Percentiles rank a stretch among this genome's conserved stretches.
These are phyloP conservation scores for Volutella citrinella DNA, from an alignment of 2,329 filamentous ascomycete genomes.

Conservation along the genomic window DNA sequence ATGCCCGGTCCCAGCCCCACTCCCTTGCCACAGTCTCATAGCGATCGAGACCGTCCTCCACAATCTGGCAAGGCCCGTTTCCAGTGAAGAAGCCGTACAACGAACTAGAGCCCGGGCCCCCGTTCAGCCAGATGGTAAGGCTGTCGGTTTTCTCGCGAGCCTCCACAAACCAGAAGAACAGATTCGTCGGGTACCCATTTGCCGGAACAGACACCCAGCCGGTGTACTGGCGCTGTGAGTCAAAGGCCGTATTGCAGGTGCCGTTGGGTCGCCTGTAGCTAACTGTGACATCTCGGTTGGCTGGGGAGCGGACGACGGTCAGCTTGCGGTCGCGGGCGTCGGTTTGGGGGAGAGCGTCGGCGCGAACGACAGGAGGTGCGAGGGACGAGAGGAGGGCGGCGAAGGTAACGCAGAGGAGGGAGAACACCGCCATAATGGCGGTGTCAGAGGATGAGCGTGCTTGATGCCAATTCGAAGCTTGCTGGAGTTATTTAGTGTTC, in stretches of 20 bases:
- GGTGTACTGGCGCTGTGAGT: constrained; percentile 65
- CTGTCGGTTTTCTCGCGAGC: constrained; percentile 40
- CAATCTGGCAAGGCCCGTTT: constrained; percentile 51
- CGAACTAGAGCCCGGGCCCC: constrained; percentile 63
- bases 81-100: constrained; percentile 63
- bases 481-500: too few species aligned
- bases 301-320: constrained; percentile 58
- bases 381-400: constrained; percentile 13
- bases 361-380: constrained; percentile 18
- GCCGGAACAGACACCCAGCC: constrained; percentile 66
- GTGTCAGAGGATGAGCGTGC: too few species aligned
- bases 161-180: constrained; percentile 51
- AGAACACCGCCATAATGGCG: too few species aligned
- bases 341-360: constrained; percentile 32
- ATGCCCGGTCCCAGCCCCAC: constrained; percentile 63
- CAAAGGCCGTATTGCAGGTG: constrained; percentile 63
- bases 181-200: constrained; percentile 47
- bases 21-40: constrained; percentile 56
- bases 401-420: constrained; percentile 8
- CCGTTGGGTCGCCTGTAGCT: constrained; percentile 61
- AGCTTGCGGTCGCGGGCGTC: constrained; percentile 36
- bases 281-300: constrained; percentile 62
- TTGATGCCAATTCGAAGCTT: too few species aligned
- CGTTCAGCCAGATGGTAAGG: constrained; percentile 63
- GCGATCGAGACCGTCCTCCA: constrained; percentile 44